Base-by-base conservation (phyloP, 192 early-diverging fungal species). In the Phycomyces blakesleeanus region DNA sequence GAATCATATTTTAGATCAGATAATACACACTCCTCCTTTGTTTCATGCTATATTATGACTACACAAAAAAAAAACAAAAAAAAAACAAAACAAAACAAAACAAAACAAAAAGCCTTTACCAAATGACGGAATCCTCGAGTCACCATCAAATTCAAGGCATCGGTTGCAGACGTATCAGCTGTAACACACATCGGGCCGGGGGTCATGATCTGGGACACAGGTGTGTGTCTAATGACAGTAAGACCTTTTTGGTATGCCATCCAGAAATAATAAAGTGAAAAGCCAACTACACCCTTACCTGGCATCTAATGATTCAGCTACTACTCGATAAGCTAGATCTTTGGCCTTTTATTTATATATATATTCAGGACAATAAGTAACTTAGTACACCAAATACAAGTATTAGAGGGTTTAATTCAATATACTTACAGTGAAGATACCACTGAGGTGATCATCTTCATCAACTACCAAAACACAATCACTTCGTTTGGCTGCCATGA, bases 401-500 rank as follows among this genome's bases (percentile, higher is more conserved):
- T n/a, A n/a, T n/a, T n/a, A n/a, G n/a, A n/a, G n/a, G n/a, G n/a
- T 18, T 10, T 21, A 11, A 47, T 26, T 21, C 34, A 16, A 34
- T n/a, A 18, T 57, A 47, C 56, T 26, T 57, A 67, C 60, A 0
- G 91, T 93, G 57, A 94, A 85, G 57, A 94, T 95, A 18, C 92
- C 93, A 15, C 78, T 85, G 77, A 98, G 82, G 59, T 91, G 91
- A 68, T 94, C 93, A 37, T 96, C 88, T 22, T 88, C 85, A 66
- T 95, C 90, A 14, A 97, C 91, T 29, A 97, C 89, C 9, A 98
- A 81, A 50, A 98, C 93, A 71, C 92, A 92, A 71, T 98, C 96
- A 9, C 88, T 87, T 22, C 95, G 82, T 73, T 97, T 97, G 14
- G 96, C 96, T 15, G 96, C 95, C 96, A 98, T 98, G 69, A 91